Evolutionary conservation across 2,329 filamentous ascomycete genomes (phyloP), one percentile per base, ranked within the genome.

Genomic region (Hysterium pulicare): DNA sequence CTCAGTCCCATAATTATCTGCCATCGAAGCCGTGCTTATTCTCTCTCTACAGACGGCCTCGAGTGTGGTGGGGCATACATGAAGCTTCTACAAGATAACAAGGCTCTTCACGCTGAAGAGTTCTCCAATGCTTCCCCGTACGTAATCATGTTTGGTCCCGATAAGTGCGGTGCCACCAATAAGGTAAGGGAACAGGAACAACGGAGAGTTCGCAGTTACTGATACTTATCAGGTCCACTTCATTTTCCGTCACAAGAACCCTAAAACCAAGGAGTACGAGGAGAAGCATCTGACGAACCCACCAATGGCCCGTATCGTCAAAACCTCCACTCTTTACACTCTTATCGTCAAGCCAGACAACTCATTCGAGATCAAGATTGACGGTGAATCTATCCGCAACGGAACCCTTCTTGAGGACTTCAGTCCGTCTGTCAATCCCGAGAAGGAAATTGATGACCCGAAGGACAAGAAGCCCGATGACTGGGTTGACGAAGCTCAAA

Each of bases 181-280:
- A 97, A 97, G 86, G 87, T 94, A 71, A 44, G 66, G 37, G 17
- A 19, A 21, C n/a, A n/a, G n/a, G n/a, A n/a, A n/a, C n/a, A n/a
- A n/a, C n/a, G n/a, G n/a, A n/a, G n/a, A n/a, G n/a, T n/a, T n/a
- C n/a, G n/a, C n/a, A 23, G 20, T 30, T 13, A 20, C 24, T 28
- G 24, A 28, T 13, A 28, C 17, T 22, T 34, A 26, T n/a, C 40
- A 80, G 77, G 81, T 84, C 48, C 81, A 84, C 72, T 95, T 98
- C 77, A 98, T 98, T 72, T 95, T 98, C 83, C 93, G 94, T 75
- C 93, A 98, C 86, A 98, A 97, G 87, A 98, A 97, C 83, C 93
- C 93, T 68, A 96, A 95, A 87, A 96, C 90, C 35, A 91, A 91
- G 76, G 89, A 96, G 73, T 98, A 98, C 65, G 91, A 98, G 81